phyloP scores from a whole-genome alignment of 208 protist genomes.

The Trypanosomatidae sp. region DNA sequence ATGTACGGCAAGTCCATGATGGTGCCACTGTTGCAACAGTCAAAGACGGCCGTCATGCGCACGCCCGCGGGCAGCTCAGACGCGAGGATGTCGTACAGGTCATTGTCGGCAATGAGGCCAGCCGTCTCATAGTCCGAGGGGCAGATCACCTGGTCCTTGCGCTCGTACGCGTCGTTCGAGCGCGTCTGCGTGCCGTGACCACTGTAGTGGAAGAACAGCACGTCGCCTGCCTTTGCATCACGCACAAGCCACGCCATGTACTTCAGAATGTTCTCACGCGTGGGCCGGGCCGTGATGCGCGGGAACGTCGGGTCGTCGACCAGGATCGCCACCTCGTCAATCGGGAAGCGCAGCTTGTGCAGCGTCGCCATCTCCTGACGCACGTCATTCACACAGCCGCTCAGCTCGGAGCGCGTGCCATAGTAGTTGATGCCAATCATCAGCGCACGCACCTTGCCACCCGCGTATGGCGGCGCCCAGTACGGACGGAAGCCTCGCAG shows the following conservation, averaged over 20 bases:
- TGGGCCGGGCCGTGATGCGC: slow-evolving; percentile 55
- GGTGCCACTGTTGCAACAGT: slow-evolving; percentile 89
- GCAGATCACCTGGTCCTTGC: slow-evolving; percentile 71
- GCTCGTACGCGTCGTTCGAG: slow-evolving; percentile 43
- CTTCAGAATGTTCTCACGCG: slow-evolving; percentile 71
- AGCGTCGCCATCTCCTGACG: slow-evolving; percentile 63
- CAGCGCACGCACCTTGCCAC: slow-evolving; percentile 73
- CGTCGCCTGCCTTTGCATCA: slow-evolving; percentile 67
- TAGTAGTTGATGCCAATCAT: slow-evolving; percentile 90
- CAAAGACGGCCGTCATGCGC: slow-evolving; percentile 87
- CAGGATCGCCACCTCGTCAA: slow-evolving; percentile 68
- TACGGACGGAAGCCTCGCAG: slow-evolving; percentile 37
- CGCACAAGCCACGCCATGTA: slow-evolving; percentile 77
- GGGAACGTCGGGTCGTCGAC: slow-evolving; percentile 74
- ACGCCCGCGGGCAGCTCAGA: slow-evolving; percentile 52
- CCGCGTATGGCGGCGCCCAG: slow-evolving; percentile 61
- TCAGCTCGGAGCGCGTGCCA: slow-evolving; percentile 35
- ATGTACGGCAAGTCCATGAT: slow-evolving; percentile 83
- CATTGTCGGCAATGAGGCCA: slow-evolving; percentile 82
- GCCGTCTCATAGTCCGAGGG: slow-evolving; percentile 55
- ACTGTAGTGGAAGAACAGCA: slow-evolving; percentile 86
- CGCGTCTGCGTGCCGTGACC: slow-evolving; percentile 72
- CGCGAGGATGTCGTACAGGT: slow-evolving; percentile 73
- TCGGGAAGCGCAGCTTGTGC: slow-evolving; percentile 68
- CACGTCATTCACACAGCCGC: slow-evolving; percentile 85